These are phyloP conservation scores for Colletotrichum shisoi DNA, from an alignment of 2,329 filamentous ascomycete genomes.

Conservation along the genomic window DNA sequence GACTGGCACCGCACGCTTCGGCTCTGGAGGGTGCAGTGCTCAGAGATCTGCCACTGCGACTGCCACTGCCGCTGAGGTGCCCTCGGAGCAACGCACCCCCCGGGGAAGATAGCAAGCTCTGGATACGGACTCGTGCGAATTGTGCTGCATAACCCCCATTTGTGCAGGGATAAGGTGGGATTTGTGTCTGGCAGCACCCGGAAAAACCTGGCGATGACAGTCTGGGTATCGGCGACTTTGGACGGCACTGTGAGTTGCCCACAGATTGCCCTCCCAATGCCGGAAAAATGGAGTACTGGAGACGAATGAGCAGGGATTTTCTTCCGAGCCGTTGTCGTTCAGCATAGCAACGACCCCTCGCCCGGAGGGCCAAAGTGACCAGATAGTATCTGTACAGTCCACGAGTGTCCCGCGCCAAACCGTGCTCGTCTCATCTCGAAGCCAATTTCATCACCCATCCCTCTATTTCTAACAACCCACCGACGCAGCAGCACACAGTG, in stretches of 20 bases:
- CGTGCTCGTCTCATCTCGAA: conserved; percentile 30
- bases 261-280: conserved; percentile 10
- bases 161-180: conserved; percentile 6
- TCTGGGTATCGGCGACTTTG: conserved; percentile 4
- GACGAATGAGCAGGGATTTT: conserved; percentile 26
- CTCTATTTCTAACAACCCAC: conserved; percentile 4
- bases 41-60: conserved; percentile 7
- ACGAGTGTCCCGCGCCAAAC: conserved; percentile 16
- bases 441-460: background rate
- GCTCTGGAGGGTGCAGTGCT: conserved; percentile 32
- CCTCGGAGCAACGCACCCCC: conserved; percentile 16
- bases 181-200: conserved; percentile 5
- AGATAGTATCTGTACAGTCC: conserved; percentile 9
- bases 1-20: conserved; percentile 33
- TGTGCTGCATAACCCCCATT: conserved; percentile 20
- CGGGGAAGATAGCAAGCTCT: conserved; percentile 15
- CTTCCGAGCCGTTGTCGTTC: conserved; percentile 13
- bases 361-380: background rate
- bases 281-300: conserved; percentile 18
- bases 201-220: conserved; percentile 32
- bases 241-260: conserved; percentile 22
- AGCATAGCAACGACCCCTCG: conserved; percentile 21
- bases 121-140: background rate
- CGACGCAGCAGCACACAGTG: conserved; percentile 27
- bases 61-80: conserved; percentile 9